These are phyloP conservation scores for Coemansia sp. DNA, from an alignment of 192 early-diverging fungal genomes.

Conservation along the genomic window DNA sequence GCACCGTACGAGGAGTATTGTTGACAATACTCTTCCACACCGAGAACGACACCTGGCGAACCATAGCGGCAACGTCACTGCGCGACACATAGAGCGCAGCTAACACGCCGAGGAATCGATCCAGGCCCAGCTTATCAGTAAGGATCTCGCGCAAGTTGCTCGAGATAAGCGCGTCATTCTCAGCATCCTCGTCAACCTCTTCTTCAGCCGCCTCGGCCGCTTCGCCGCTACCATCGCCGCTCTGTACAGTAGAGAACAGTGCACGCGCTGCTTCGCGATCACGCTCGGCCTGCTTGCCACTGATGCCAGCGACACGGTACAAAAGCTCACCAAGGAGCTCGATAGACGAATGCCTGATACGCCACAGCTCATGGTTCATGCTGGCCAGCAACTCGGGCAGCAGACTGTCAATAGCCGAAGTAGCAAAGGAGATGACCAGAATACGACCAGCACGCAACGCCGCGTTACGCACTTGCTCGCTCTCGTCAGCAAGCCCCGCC, in stretches of 20 bases:
- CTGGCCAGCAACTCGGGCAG: slow-evolving; percentile 89
- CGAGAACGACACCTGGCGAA: slow-evolving; percentile 81
- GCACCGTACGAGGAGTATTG: slow-evolving; percentile 96
- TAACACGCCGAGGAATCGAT: slow-evolving; percentile 81
- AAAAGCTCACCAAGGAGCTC: slow-evolving; percentile 95
- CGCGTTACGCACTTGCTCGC: slow-evolving; percentile 89
- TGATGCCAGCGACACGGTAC: slow-evolving; percentile 86
- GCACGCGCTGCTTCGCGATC: slow-evolving; percentile 49
- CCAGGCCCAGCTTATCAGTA: slow-evolving; percentile 76
- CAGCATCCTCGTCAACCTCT: slow-evolving; percentile 22
- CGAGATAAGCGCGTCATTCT: slow-evolving; percentile 29
- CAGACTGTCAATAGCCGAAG: slow-evolving; percentile 80
- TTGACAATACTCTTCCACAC: slow-evolving; percentile 96
- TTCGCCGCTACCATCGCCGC: slow-evolving; percentile 48
- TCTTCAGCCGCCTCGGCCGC: slow-evolving; percentile 16
- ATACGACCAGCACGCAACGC: slow-evolving; percentile 89
- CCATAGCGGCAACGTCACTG: slow-evolving; percentile 73
- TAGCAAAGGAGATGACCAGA: slow-evolving; percentile 88
- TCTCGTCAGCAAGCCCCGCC: slow-evolving; percentile 91
- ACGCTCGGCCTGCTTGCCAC: slow-evolving; percentile 58
- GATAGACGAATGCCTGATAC: slow-evolving; percentile 91
- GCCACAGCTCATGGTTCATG: slow-evolving; percentile 91
- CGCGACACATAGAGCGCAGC: slow-evolving; percentile 91
- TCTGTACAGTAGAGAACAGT: slow-evolving; percentile 43
- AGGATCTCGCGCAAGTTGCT: slow-evolving; percentile 57